A percentile compares a stretch with the other conserved stretches of the same genome.
These are phyloP conservation scores for Anthostomella pinea DNA, from an alignment of 2,329 filamentous ascomycete species.

Conservation along the genomic window DNA sequence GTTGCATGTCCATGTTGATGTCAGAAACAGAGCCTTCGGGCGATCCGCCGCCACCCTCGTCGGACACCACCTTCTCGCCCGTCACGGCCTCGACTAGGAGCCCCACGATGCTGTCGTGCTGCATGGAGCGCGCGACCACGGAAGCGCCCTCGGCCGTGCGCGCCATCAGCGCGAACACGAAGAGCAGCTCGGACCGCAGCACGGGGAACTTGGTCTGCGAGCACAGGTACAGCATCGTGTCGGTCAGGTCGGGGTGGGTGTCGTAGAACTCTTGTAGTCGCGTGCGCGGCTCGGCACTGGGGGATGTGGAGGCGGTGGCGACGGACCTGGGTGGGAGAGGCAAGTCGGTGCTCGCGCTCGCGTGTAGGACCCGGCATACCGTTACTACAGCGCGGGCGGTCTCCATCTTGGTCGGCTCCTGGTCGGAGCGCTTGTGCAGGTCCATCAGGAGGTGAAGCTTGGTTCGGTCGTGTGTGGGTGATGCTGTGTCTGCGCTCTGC, in stretches of 20 bases:
- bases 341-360: conserved; percentile 28
- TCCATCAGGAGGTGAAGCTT: conserved; percentile 37
- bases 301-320: not conserved
- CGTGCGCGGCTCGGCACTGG: not conserved
- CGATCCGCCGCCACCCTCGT: not conserved
- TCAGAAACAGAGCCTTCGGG: no score
- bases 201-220: conserved; percentile 57
- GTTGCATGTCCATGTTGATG: no score
- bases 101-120: conserved; percentile 40
- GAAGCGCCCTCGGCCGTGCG: conserved; percentile 48
- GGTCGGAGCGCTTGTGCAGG: conserved; percentile 43
- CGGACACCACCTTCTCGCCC: conserved; percentile 33
- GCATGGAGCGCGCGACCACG: conserved; percentile 43
- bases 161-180: conserved; percentile 60
- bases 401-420: conserved; percentile 58
- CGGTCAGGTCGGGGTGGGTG: conserved; percentile 39
- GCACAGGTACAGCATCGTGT: conserved; percentile 50
- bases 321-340: not conserved
- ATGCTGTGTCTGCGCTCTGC: conserved; percentile 32
- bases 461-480: conserved; percentile 26
- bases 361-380: conserved; percentile 55
- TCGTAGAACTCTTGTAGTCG: conserved; percentile 42
- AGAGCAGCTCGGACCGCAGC: conserved; percentile 60
- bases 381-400: conserved; percentile 52
- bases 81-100: conserved; percentile 49